These are phyloP conservation scores for Penicillium frequentans DNA, from an alignment of 2,329 filamentous ascomycete species.

Conservation along the genomic window DNA sequence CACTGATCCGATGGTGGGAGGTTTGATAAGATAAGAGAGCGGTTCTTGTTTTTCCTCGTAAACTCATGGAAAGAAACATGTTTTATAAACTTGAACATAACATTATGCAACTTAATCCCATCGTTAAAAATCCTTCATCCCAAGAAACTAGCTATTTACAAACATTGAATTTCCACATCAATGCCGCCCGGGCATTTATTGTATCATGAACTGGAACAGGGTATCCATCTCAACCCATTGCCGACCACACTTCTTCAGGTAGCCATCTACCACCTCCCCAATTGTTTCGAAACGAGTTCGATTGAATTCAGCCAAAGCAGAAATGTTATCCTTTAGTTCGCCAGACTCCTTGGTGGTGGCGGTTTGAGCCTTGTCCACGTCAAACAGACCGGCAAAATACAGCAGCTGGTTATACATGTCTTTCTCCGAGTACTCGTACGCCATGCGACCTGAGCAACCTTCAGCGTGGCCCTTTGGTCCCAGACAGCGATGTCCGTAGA, in stretches of 20 bases:
- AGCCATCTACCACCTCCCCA: constrained; percentile 74
- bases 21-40: constrained; percentile 15
- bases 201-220: constrained; percentile 66
- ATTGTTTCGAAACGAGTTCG: constrained; percentile 73
- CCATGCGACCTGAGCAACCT: constrained; percentile 84
- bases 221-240: constrained; percentile 94
- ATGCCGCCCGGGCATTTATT: constrained; percentile 33
- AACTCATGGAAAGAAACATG: background rate
- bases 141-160: constrained; percentile 27
- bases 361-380: constrained; percentile 76
- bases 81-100: background rate
- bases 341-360: constrained; percentile 51
- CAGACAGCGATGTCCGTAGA: constrained; percentile 87
- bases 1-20: constrained; percentile 8
- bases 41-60: background rate
- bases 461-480: constrained; percentile 81
- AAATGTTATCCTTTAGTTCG: constrained; percentile 64
- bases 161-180: constrained; percentile 10
- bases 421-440: constrained; percentile 84
- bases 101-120: constrained; percentile 10
- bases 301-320: constrained; percentile 78
- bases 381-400: constrained; percentile 82
- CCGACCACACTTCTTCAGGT: constrained; percentile 84
- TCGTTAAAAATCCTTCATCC: background rate
- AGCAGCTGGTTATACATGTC: constrained; percentile 92